A percentile compares a stretch with the other conserved stretches of the same genome.
Evolutionary conservation across 2,329 filamentous ascomycete genomes (phyloP).

Genomic region (Metarhizium robertsii): DNA sequence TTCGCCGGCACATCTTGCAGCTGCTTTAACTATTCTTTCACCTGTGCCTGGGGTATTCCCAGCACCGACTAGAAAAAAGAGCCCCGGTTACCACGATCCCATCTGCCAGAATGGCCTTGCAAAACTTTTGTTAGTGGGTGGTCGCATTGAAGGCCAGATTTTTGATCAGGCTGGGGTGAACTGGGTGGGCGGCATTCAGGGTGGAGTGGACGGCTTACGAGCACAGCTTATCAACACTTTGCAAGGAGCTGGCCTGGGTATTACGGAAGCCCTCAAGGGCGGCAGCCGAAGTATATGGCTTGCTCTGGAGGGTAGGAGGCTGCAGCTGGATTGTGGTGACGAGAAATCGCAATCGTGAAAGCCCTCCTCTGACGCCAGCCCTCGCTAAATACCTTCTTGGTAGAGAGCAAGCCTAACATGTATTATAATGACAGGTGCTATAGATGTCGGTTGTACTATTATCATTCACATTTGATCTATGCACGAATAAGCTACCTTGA

Average conservation of each 20-base stretch:
- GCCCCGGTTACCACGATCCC: constrained; percentile 73
- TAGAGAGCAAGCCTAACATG: not conserved
- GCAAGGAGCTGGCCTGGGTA: constrained; percentile 66
- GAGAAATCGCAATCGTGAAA: not conserved
- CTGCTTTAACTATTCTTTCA: constrained; percentile 67
- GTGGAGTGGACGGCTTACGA: constrained; percentile 70
- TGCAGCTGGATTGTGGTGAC: constrained; percentile 60
- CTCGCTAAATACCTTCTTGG: not conserved
- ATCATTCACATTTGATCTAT: not conserved
- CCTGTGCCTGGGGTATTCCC: constrained; percentile 67
- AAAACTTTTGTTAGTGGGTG: constrained; percentile 81
- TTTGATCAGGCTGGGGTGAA: constrained; percentile 65
- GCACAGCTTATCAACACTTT: constrained; percentile 74
- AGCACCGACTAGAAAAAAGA: constrained; percentile 64
- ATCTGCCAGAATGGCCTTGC: constrained; percentile 71
- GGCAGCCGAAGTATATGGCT: constrained; percentile 76
- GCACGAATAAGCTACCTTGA: not conserved
- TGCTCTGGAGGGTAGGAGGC: constrained; percentile 73
- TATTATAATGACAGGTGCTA: not conserved
- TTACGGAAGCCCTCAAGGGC: constrained; percentile 73
- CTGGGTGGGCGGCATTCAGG: constrained; percentile 65
- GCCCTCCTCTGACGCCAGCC: not conserved
- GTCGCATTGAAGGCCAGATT: constrained; percentile 74
- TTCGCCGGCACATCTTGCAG: constrained; percentile 74
- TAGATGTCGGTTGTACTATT: not conserved